These are phyloP conservation scores for Strobilomyces echinocephalus DNA, from an alignment of 768 basidiomycete species.

Conservation along the genomic window DNA sequence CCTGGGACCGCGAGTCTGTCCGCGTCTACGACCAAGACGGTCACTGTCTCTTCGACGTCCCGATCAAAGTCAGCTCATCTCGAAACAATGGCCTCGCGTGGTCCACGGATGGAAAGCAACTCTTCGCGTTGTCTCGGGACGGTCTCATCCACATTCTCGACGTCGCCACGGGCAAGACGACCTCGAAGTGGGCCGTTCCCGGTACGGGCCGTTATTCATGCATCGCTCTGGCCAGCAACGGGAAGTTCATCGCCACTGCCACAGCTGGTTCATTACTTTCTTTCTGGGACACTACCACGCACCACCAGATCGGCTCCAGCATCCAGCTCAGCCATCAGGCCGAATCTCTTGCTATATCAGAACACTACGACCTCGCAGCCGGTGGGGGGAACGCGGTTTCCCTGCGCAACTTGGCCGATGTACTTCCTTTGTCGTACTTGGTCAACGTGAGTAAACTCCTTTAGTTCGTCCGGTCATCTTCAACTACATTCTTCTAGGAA, in stretches of 20 bases:
- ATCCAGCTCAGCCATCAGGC: too few relatives aligned
- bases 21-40: not conserved
- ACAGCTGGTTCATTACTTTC: not conserved
- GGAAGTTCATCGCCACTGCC: not conserved
- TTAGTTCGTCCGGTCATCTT: too few relatives aligned
- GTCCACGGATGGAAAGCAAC: not conserved
- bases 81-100: not conserved
- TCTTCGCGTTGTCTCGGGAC: not conserved
- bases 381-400: too few relatives aligned
- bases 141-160: not conserved
- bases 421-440: too few relatives aligned
- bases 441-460: too few relatives aligned
- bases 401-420: too few relatives aligned
- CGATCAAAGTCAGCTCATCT: not conserved
- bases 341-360: too few relatives aligned
- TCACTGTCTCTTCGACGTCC: not conserved
- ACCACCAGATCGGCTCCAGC: too few relatives aligned
- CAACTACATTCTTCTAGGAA: too few relatives aligned
- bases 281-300: too few relatives aligned
- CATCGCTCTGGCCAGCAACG: not conserved
- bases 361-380: too few relatives aligned
- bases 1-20: not conserved
- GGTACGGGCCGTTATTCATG: not conserved
- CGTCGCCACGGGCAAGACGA: not conserved
- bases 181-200: not conserved